Evolutionary conservation across 495 filamentous ascomycete species (phyloP).

Genomic region (Penicillium salamii): DNA sequence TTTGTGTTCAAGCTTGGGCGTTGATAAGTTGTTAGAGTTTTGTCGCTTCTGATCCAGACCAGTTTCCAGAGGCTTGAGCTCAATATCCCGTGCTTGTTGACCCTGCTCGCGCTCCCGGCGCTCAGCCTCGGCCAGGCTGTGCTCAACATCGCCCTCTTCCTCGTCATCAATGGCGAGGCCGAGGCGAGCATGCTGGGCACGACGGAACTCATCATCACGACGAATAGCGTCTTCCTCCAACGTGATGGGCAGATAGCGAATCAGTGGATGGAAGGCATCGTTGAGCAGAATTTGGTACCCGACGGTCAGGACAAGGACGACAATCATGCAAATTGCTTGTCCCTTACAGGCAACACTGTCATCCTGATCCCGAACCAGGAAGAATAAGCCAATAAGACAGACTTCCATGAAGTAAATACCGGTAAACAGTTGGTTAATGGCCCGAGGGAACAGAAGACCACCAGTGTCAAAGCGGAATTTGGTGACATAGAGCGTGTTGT

Average conservation of each 20-base stretch:
- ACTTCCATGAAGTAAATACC: constrained; percentile 95
- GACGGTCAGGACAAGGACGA: constrained; percentile 66
- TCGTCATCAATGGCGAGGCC: constrained; percentile 42
- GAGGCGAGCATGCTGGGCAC: constrained; percentile 64
- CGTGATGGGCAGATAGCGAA: constrained; percentile 89
- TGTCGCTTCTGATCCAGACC: constrained; percentile 16
- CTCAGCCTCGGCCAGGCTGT: constrained; percentile 43
- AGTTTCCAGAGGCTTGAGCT: constrained; percentile 54
- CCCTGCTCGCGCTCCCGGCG: constrained; percentile 33
- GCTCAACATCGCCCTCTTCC: constrained; percentile 36
- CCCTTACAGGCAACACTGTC: constrained; percentile 62
- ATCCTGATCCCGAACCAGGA: constrained; percentile 67
- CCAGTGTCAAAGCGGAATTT: constrained; percentile 91
- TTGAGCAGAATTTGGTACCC: constrained; percentile 82
- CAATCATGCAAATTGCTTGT: constrained; percentile 88
- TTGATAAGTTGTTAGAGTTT: constrained; percentile 13
- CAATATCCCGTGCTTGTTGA: constrained; percentile 52
- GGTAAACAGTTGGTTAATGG: constrained; percentile 94
- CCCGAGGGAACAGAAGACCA: constrained; percentile 85
- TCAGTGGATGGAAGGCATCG: constrained; percentile 78
- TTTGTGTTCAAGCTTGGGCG: constrained; percentile 20
- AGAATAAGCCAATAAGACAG: constrained; percentile 86
- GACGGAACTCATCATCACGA: constrained; percentile 83
- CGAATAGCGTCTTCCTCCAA: constrained; percentile 91
- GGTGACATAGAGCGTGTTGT: constrained; percentile 94